Evolutionary conservation across 306 rosid species (phyloP), one percentile per base, ranked within the genome.

Genomic region (Acmispon strigosus): DNA sequence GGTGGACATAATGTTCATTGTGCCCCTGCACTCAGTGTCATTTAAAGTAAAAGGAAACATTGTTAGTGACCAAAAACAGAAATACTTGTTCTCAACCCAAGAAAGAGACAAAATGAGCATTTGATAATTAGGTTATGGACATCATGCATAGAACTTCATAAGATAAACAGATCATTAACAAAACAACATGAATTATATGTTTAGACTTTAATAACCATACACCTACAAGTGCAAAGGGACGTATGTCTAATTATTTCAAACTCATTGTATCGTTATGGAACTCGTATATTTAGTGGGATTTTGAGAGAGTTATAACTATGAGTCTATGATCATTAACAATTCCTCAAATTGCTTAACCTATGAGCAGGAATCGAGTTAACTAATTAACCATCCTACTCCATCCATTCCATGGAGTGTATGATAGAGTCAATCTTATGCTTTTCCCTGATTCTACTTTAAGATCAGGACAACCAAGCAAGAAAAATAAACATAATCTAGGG

Each of bases 1-100:
- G 81, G 90, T 82, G 7, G 96, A 89, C 75, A 86, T 75, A 62
- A 87, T 70, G 79, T 81, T 89, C 89, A 87, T 92, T 78, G 84
- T 88, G 51, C 58, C 85, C 85, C 88, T 80, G 86, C 81, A 60
- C 17, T 50, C 22, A 37, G 32, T 63, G 62, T 65, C 63, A 70
- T 22, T 24, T 20, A 29, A 77, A 73, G 29, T 66, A 67, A 58
- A 42, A 56, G 16, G 39, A 24, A 45, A 15, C 72, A 32, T 29
- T 44, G 72, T 68, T 54, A 74, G 62, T 18, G 9, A 19, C 42
- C 2, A 32, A 22, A 50, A 50, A 9, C 8, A 39, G 13, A 57
- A 19, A 54, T n/a, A 39, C 16, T 36, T 20, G 48, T 18, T 10
- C 62, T 59, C 54, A 48, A 76, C 43, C 41, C 62, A 24, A 47